Evolutionary conservation across 1,284 basidiomycete species (phyloP), one percentile per base, ranked within the genome.

Genomic region (Pseudozyma flocculosa): DNA sequence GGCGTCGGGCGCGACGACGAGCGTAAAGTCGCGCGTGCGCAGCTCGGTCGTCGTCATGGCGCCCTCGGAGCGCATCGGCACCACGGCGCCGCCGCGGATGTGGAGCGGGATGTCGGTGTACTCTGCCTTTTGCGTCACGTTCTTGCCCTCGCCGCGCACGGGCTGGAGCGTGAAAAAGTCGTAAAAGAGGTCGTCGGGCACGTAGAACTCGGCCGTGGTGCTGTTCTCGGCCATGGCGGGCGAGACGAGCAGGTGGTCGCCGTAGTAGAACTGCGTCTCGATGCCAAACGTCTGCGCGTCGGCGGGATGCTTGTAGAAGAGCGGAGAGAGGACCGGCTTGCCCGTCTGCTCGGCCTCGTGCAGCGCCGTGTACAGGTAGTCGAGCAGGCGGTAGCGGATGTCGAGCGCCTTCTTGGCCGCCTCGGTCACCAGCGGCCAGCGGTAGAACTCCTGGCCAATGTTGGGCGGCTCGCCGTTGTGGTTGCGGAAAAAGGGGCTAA

Each of bases 141-240:
- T 81, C 19, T 80, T 80, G 11, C 72, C 43, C 8, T 78, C 72
- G 75, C 78, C 59, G 81, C 78, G 38, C 84, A 82, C 37, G 9
- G 80, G 80, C 32, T 83, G 80, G 68, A 87, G 86, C 0, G 85
- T 88, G 78, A 85, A 88, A 84, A 86, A 88, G 76, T 89, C 29
- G 2, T 68, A 68, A 55, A 72, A 72, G 30, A 68, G 39, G 10
- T 42, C 83, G 80, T 13, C 79, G 24, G 26, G 26, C 26, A 29
- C 7, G 26, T 29, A 29, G 26, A 29, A 29, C 11, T 29, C 26
- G 45, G 70, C 48, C 4, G 43, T 15, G 17, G 49, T 62, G 13
- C 62, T 65, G 24, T 72, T 70, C 1, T 68, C 68, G 37, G 64
- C 51, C n/a, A 72, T 39, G 0, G 61, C 61, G 2, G 70, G 68